Evolutionary conservation across 768 basidiomycete species (phyloP), one percentile per base, ranked within the genome.

Genomic region (Ephemerocybe angulata): DNA sequence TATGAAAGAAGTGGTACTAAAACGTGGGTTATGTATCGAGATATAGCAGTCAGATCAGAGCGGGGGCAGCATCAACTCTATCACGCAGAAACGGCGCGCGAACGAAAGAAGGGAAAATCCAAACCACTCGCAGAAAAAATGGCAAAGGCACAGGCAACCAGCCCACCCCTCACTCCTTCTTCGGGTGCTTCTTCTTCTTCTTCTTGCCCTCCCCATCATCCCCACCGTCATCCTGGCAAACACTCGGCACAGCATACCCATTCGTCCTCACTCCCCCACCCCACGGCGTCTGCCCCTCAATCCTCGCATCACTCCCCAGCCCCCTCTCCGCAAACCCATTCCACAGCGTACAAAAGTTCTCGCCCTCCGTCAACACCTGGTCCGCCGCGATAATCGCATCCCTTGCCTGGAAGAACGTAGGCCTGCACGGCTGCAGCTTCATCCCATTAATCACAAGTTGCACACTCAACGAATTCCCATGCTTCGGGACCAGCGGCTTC

Each of bases 391-490:
- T 83, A 68, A 96, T 93, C 15, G 93, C 90, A 67, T 88, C 86
- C 56, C 93, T 85, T 17, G 93, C 89, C 53, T 93, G 86, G 64
- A 93, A 90, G 86, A 96, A 95, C 43, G 77, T 80, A 19, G 96
- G 96, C 25, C 87, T 80, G 74, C 96, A 99, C 3, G 87, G 84
- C 67, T 98, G 95, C 41, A 97, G 75, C 79, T 98, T 98, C 94
- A 99, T 96, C 10, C 80, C 94, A 66, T 88, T 86, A 27, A 98
- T 52, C 40, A 97, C 87, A 42, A 98, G 85, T 78, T 92, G 90
- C 11, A 92, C 70, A 35, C 81, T 75, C 52, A 98, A 76, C 24
- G 95, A 85, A 75, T 98, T 98, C 4, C 95, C 95, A 64, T 96
- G 88, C 73, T 86, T 90, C 53, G 96, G 95, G 11, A 98, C 77